Conservation (phyloP, 495 filamentous ascomycete species). For the Staphylotrichum longicolle region DNA sequence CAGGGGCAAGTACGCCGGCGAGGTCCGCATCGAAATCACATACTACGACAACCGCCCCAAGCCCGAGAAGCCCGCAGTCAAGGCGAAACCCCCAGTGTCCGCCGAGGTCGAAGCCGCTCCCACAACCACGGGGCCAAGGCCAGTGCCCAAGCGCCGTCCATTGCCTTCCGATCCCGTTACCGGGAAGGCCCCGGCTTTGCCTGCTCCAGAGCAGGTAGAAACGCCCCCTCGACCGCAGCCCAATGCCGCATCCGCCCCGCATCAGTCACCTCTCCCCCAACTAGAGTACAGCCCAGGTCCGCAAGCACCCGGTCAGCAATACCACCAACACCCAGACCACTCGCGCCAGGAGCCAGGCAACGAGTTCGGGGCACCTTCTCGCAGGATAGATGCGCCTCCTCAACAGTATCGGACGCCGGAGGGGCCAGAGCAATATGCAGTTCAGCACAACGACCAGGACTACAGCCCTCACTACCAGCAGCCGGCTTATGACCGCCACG, state of each 20-base stretch:
- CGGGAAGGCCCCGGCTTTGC: conserved; percentile 42
- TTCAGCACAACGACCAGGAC: conserved; percentile 32
- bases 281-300: conserved; percentile 46
- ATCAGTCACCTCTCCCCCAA: conserved; percentile 23
- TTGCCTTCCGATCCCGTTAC: conserved; percentile 70
- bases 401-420: conserved; percentile 38
- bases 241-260: conserved; percentile 32
- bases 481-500: conserved; percentile 26
- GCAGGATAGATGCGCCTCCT: conserved; percentile 27
- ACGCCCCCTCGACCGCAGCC: conserved; percentile 44
- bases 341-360: conserved; percentile 26
- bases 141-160: conserved; percentile 66
- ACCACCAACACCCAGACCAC: conserved; percentile 35
- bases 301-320: conserved; percentile 27
- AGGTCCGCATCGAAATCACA: conserved; percentile 91
- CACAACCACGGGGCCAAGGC: conserved; percentile 45
- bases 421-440: conserved; percentile 33
- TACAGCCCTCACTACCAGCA: conserved; percentile 28
- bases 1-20: conserved; percentile 91
- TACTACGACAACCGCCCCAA: conserved; percentile 90
- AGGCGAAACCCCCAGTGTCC: conserved; percentile 39
- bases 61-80: conserved; percentile 60
- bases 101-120: conserved; percentile 30
- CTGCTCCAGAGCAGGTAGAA: conserved; percentile 40
- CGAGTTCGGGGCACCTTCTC: conserved; percentile 33